phyloP scores from a whole-genome alignment of 805 yeast genomes.

The Henningerozyma blattae region DNA sequence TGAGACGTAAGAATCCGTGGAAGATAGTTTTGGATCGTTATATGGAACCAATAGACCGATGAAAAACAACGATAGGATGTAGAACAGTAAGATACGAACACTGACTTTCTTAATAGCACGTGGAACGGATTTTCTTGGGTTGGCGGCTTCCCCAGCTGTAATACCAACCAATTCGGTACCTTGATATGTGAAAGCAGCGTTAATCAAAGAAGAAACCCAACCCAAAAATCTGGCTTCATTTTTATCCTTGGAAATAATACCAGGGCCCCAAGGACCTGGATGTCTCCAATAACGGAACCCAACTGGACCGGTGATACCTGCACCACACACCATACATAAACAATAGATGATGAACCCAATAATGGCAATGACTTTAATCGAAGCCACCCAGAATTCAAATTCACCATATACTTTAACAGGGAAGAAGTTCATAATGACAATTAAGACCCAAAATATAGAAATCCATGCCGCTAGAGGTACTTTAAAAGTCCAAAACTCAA shows the following conservation, averaged over 20 bases:
- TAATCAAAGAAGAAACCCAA: constrained; percentile 55
- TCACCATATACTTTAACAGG: constrained; percentile 68
- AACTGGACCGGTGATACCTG: constrained; percentile 54
- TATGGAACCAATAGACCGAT: constrained; percentile 62
- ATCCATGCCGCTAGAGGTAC: constrained; percentile 71
- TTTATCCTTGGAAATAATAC: constrained; percentile 35
- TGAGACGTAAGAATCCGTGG: constrained; percentile 30
- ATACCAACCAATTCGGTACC: constrained; percentile 71
- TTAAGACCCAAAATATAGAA: constrained; percentile 46
- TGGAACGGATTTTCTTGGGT: constrained; percentile 62
- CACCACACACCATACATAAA: constrained; percentile 65
- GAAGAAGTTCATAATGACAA: constrained; percentile 43
- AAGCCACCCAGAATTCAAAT: constrained; percentile 64
- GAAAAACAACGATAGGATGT: constrained; percentile 52
- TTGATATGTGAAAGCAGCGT: constrained; percentile 72
- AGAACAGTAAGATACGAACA: constrained; percentile 52
- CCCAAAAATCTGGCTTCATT: constrained; percentile 53
- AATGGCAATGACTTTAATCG: constrained; percentile 54
- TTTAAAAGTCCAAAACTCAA: constrained; percentile 51
- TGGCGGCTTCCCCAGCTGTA: constrained; percentile 61
- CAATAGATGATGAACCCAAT: constrained; percentile 60
- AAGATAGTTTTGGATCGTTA: constrained; percentile 40
- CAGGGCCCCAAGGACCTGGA: constrained; percentile 69
- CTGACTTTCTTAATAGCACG: constrained; percentile 60
- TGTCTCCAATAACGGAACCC: constrained; percentile 76